phyloP scores from a whole-genome alignment of 176 grass and related monocot species.

The Oryza rufipogon region DNA sequence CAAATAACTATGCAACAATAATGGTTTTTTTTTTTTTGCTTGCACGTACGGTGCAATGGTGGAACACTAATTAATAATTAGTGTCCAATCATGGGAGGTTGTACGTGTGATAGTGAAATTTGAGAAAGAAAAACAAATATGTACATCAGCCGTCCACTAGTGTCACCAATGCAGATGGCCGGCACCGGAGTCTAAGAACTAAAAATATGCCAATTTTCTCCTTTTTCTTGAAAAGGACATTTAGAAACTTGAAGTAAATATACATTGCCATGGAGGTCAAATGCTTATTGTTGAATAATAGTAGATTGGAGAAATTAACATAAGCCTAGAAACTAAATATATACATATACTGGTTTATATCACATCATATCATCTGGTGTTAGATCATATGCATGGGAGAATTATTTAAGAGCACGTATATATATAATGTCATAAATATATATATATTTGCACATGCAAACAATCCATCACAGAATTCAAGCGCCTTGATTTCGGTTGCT shows the following conservation, averaged over 20 bases:
- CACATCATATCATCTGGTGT: conserved; percentile 22
- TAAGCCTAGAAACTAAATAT: neutral
- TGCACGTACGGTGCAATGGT: neutral
- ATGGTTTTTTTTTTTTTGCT: neutral
- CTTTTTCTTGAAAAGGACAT: conserved; percentile 45
- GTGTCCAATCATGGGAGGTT: conserved; percentile 27
- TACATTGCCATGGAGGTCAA: conserved; percentile 15
- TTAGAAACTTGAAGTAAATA: neutral
- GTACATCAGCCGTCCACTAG: conserved; percentile 13
- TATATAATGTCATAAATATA: neutral
- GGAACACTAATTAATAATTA: neutral
- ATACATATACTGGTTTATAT: neutral
- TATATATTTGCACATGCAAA: conserved; percentile 14
- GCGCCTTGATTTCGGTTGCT: conserved; percentile 41
- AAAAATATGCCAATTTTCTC: conserved; percentile 34
- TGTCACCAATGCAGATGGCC: conserved; percentile 37
- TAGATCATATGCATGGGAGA: neutral
- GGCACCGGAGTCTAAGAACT: conserved; percentile 34
- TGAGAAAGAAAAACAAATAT: neutral
- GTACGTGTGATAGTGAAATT: conserved; percentile 55
- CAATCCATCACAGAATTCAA: conserved; percentile 45
- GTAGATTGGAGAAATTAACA: neutral
- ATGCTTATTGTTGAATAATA: conserved; percentile 11
- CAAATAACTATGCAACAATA: neutral
- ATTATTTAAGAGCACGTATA: neutral